Percentiles rank a stretch among this genome's conserved stretches.
Conservation (phyloP, 1,284 basidiomycete genomes). For the Xerocomus subilludens region DNA sequence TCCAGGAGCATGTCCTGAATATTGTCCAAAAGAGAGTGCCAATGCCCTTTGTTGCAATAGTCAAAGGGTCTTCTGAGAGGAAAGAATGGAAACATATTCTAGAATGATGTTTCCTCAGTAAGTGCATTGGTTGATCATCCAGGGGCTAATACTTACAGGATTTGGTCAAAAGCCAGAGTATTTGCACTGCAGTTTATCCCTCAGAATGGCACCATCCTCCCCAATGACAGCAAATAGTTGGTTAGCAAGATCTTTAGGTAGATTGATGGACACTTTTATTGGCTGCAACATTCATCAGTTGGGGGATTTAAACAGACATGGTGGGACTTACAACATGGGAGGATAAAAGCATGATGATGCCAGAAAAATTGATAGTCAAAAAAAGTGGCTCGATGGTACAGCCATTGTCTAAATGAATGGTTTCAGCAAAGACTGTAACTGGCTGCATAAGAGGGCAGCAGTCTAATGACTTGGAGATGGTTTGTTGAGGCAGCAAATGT, state of each 20-base stretch:
- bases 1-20: conserved; percentile 9
- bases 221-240: conserved; percentile 10
- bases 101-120: not conserved
- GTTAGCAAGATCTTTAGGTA: conserved; percentile 7
- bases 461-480: not conserved
- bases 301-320: no score
- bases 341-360: conserved; percentile 1
- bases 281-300: conserved; percentile 5
- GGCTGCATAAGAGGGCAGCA: not conserved
- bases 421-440: not conserved
- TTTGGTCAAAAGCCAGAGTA: conserved; percentile 5
- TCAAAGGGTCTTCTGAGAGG: conserved; percentile 1
- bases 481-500: not conserved
- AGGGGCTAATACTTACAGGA: not conserved
- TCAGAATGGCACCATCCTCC: conserved; percentile 4
- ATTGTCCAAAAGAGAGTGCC: not conserved
- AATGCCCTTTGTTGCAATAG: conserved; percentile 7
- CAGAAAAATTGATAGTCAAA: conserved; percentile 11
- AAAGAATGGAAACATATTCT: conserved; percentile 22
- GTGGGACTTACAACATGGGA: conserved; percentile 6
- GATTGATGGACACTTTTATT: conserved; percentile 14
- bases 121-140: no score
- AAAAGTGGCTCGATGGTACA: conserved; percentile 7
- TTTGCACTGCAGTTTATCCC: conserved; percentile 16
- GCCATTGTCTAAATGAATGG: not conserved